Base-by-base conservation (phyloP, 768 basidiomycete genomes). In the Gyrodon lividus region DNA sequence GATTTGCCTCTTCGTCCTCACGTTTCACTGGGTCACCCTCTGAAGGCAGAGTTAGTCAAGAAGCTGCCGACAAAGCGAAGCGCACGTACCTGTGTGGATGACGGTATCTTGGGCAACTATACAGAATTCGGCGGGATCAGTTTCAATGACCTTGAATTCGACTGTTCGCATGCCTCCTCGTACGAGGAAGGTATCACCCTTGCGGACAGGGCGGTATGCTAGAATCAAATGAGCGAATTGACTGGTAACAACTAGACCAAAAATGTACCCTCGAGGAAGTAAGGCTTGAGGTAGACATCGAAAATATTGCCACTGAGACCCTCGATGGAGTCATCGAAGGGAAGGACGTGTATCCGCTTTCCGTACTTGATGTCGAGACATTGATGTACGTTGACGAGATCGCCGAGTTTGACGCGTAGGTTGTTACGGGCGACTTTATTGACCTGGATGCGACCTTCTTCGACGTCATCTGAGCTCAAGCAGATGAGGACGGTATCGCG, bases 371-470 rank as follows among this genome's bases (percentile, higher is more conserved):
- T 98, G 65, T 98, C 96, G 53, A 88, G 82, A 68, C 95, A 98
- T 63, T 92, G 84, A 70, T 98, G 95, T 1, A 99, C 94, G 55
- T 90, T 91, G 67, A 93, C 93, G 49, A 98, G 80, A 71, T 99
- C 97, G 38, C 91, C 96, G 38, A 98, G 86, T 77, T 98, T 98
- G 61, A 98, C 92, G 49, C 96, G 91, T 42, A 98, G 74, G 74
- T 99, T 98, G 77, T 98, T 96, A 51, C 97, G 92, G n/a, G 97
- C 97, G 31, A 99, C 97, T 73, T 98, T 98, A 86, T 99, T 99
- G 74, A 99, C 76, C 64, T 97, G 95, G 57, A 99, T 95, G 68
- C 92, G 91, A 51, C 97, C 96, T 72, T 98, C 97, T 62, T 98
- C 97, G 55, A 98, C 92, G 55, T 96, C 92, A 64, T 98, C 97